Evolutionary conservation across 169 alveolate genomes (phyloP), one percentile per base, ranked within the genome.

Genomic region (Plasmodium malariae): DNA sequence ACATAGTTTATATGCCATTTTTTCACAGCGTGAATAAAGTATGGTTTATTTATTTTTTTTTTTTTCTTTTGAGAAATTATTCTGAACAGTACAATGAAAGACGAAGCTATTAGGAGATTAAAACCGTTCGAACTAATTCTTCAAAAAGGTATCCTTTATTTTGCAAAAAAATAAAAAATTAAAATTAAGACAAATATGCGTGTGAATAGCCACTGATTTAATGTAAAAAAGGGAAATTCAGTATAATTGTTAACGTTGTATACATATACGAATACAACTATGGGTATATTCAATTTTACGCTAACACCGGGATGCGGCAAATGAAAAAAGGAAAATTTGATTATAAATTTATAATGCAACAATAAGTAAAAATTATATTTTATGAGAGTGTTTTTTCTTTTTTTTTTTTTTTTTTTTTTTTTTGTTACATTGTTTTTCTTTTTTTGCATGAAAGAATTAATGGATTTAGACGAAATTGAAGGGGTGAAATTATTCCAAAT

Each of bases 111-210:
- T 19, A 80, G 67, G 40, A 80, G 67, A 45, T 49, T 80, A 69
- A 65, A 80, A 32, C 85, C 90, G 30, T 80, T 65, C 48, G 90
- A 80, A 43, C 43, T 80, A 34, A 62, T 80, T 30, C 90, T 80
- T 55, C 90, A 80, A 59, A 80, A 80, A 68, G 90, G 90, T 80
- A 73, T 26, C n/a, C n/a, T n/a, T n/a, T n/a, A n/a, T n/a, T n/a
- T n/a, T n/a, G n/a, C n/a, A n/a, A n/a, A n/a, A n/a, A n/a, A n/a
- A n/a, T n/a, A n/a, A n/a, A n/a, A n/a, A n/a, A n/a, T n/a, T n/a
- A n/a, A n/a, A n/a, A n/a, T n/a, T n/a, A n/a, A n/a, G n/a, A n/a
- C n/a, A n/a, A n/a, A n/a, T n/a, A n/a, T n/a, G n/a, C n/a, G n/a
- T n/a, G n/a, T n/a, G n/a, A n/a, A n/a, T n/a, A n/a, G n/a, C n/a